Percentiles rank a stretch among this genome's conserved stretches.
These are phyloP conservation scores for Kazachstania bromeliacearum DNA, from an alignment of 805 yeast species.

Conservation along the genomic window DNA sequence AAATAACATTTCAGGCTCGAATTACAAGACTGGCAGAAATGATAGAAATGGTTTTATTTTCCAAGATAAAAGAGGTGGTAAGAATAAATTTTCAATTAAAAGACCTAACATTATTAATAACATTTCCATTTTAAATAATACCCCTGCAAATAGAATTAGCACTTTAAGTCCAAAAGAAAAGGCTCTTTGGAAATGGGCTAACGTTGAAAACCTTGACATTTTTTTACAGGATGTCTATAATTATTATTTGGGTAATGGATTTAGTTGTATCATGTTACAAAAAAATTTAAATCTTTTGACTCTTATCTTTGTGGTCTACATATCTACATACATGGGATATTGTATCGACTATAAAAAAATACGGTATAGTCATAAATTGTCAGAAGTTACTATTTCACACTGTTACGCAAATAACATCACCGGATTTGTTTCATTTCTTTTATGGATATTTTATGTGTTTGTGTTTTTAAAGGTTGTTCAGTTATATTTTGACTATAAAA, in stretches of 20 bases:
- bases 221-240: conserved; percentile 75
- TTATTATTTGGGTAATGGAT: conserved; percentile 81
- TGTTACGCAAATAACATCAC: conserved; percentile 38
- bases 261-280: conserved; percentile 62
- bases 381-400: conserved; percentile 31
- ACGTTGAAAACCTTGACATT: conserved; percentile 81
- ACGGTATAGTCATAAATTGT: conserved; percentile 22
- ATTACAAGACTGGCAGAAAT: too few species aligned
- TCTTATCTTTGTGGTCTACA: conserved; percentile 65
- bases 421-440: conserved; percentile 44
- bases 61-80: not conserved
- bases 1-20: too few species aligned
- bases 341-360: conserved; percentile 64
- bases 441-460: conserved; percentile 52
- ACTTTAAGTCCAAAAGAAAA: conserved; percentile 56
- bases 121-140: conserved; percentile 19
- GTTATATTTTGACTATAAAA: conserved; percentile 51
- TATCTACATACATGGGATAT: conserved; percentile 69
- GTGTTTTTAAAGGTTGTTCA: conserved; percentile 45
- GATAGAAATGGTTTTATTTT: conserved; percentile 3
- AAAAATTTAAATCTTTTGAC: conserved; percentile 61
- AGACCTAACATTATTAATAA: conserved; percentile 20
- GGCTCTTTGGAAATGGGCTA: conserved; percentile 95
- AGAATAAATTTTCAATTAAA: conserved; percentile 3
- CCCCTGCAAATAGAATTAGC: conserved; percentile 28